These are phyloP conservation scores for Euphrasia confusa DNA, from an alignment of 257 asterid genomes.

Conservation along the genomic window DNA sequence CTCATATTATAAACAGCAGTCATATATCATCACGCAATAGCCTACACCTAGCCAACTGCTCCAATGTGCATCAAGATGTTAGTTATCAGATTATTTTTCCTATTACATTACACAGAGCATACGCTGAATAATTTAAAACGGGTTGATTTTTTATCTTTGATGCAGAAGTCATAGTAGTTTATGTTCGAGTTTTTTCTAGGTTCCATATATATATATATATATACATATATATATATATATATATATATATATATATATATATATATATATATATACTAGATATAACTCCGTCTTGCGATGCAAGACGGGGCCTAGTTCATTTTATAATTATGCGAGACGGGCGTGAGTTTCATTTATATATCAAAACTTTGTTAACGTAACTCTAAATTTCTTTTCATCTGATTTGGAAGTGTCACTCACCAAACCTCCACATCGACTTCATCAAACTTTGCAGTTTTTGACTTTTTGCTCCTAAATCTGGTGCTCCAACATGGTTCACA, in stretches of 20 bases:
- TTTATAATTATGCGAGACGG: too few species aligned
- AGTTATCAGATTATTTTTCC: constrained; percentile 10
- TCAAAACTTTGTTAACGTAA: too few species aligned
- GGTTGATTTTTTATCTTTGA: too few species aligned
- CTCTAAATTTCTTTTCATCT: too few species aligned
- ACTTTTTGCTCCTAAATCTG: constrained; percentile 84
- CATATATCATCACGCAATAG: constrained; percentile 73
- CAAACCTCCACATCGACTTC: constrained; percentile 99
- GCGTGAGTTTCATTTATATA: too few species aligned
- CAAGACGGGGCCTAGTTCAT: too few species aligned
- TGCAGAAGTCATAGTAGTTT: not conserved
- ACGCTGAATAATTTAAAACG: not conserved
- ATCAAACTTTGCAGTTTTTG: constrained; percentile 97
- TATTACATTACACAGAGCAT: not conserved
- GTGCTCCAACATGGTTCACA: constrained; percentile 84
- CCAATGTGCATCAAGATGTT: constrained; percentile 22
- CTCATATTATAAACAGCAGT: constrained; percentile 94
- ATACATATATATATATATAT: too few species aligned
- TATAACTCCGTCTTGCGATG: too few species aligned
- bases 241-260: too few species aligned
- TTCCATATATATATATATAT: too few species aligned
- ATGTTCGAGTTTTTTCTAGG: constrained; percentile 8
- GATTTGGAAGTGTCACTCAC: constrained; percentile 41
- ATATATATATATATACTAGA: too few species aligned
- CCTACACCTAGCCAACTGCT: constrained; percentile 85